Base-by-base conservation (phyloP, 768 basidiomycete genomes). In the Erythrobasidium yunnanense region DNA sequence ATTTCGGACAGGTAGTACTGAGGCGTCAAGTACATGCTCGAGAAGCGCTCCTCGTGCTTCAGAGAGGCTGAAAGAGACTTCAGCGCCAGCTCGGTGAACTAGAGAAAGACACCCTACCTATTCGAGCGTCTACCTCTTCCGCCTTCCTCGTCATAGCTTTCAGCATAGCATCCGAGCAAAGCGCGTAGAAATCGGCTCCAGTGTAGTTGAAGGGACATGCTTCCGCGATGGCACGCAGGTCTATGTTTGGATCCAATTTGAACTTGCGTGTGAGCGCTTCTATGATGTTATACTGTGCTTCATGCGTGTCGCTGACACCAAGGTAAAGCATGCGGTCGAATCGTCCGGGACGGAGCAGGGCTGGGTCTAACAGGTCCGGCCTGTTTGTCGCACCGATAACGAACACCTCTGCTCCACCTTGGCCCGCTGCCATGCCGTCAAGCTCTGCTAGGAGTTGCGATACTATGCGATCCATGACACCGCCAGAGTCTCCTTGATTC, bases 311-410 rank as follows among this genome's bases (percentile, higher is more conserved):
- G 78, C 86, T 86, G n/a, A 96, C 84, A 32, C 91, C 90, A 47
- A 99, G 81, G 75, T 97, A 99, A 13, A 99, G 79, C 87, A 96
- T 85, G 13, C 88, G 87, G 75, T 99, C 95, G 78, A 99, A 99
- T 67, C 93, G 79, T 7, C 91, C 91, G 17, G 91, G 91, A 29
- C 91, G 78, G 49, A 92, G 80, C 55, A 96, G 78, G 0, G 91
- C 91, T 45, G 91, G 91, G 74, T 96, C 91, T 54, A 96, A 89
- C 27, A 91, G 85, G 73, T 96, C 93, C 4, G 90, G 92, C 32
- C 91, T 80, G 75, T 96, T 95, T 1, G 91, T 97, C 0, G 95
- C 96, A 0, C 90, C 95, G 67, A 99, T 88, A 30, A 99, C 89
- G 5, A 97, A 88, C 17, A 99, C 89, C 56, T 74, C 68, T 66